Evolutionary conservation across 163 green algal species (phyloP), one percentile per base, ranked within the genome.

Genomic region (Volvox carteri): DNA sequence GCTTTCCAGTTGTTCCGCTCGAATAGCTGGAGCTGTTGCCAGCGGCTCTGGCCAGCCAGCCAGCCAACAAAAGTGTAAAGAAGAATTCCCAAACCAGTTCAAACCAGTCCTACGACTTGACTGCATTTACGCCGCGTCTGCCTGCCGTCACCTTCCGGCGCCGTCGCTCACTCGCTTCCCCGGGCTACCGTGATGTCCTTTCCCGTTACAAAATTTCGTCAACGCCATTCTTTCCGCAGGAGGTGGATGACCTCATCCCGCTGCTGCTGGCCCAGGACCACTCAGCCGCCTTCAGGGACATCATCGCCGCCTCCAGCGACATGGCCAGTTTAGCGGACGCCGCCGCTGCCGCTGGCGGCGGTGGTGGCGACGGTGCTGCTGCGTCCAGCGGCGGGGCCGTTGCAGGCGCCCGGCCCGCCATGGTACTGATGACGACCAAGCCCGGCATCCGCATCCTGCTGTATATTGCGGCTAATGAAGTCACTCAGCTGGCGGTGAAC

Each of bases 201-300:
- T n/a, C n/a, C n/a, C n/a, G n/a, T n/a, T n/a, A n/a, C n/a, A n/a
- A n/a, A n/a, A n/a, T n/a, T n/a, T n/a, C n/a, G n/a, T n/a, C n/a
- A n/a, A n/a, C n/a, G n/a, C n/a, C n/a, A n/a, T n/a, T n/a, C n/a
- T n/a, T n/a, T 44, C 75, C 23, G 5, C 84, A 89, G 87, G 87
- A 91, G 72, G 87, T 89, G 79, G 79, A 91, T 30, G 72, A 87
- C 37, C 78, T 91, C 52, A 86, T 91, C 39, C 87, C 78, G 9
- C 68, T 91, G 70, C 79, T 89, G 28, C 70, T 89, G 56, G 73
- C 73, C 19, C 87, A 91, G 73, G 87, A 91, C 80, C 42, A 75
- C 46, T 86, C 76, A 50, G n/a, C 67, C 5, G 56, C 67, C 52
- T 91, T 91, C 79, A 56, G 87, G 19, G 54, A 86, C 41, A 62